Base-by-base conservation (phyloP, 768 basidiomycete genomes). In the Dioszegia hungarica region DNA sequence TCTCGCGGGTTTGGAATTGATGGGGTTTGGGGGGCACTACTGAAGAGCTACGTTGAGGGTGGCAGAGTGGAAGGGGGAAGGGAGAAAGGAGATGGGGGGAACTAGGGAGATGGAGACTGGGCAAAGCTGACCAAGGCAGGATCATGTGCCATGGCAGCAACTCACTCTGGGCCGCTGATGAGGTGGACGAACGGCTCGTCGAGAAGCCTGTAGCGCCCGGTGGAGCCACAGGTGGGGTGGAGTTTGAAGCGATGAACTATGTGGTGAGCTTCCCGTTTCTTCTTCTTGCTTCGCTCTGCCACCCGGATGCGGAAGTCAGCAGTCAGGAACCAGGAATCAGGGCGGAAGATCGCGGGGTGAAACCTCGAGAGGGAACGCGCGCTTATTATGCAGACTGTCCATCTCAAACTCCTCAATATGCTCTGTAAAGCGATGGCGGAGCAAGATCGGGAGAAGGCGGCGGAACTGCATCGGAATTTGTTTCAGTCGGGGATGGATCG, bases 201-300 rank as follows among this genome's bases (percentile, higher is more conserved):
- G 93, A 95, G 77, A 88, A 86, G 69, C 74, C 75, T 12, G 67
- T 70, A 0, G 94, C 95, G 12, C 95, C 95, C 2, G 90, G 92
- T 5, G 94, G 95, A 15, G 97, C 98, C 86, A 97, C 95, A 0
- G 95, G 94, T 5, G 95, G 95, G 5, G 95, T 99, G 12, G 95
- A 99, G 71, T 93, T 86, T 70, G 95, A 99, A 78, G 94, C 94
- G 3, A 94, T 97, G 85, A 82, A 83, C 15, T 98, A 97, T 76
- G 84, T 93, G 68, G 94, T 98, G 67, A 63, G 89, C 79, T 4
- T 19, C 6, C 14, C 9, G 4, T 3, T n/a, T 25, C 50, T 47
- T 28, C 37, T n/a, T 38, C 40, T 36, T 34, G 15, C 22, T 29
- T 15, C 33, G 15, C 37, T 5, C 22, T 27, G 39, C 31, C 39